Percentiles rank a stretch among this genome's conserved stretches.
phyloP scores from a whole-genome alignment of 805 yeast species.

The Candida peoriensis region DNA sequence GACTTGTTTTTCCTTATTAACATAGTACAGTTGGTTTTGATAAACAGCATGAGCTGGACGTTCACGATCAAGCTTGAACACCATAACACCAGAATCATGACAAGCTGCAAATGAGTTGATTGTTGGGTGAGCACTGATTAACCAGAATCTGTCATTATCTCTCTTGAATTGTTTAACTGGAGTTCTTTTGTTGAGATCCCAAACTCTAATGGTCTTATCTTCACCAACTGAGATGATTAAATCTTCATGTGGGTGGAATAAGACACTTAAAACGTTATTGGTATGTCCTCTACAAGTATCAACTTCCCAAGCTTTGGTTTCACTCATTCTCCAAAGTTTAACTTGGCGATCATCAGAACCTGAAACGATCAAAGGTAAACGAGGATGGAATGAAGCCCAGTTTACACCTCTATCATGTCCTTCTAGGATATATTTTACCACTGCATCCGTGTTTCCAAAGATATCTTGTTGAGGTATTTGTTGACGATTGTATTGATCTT shows the following conservation, averaged over 20 bases:
- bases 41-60: conserved; percentile 81
- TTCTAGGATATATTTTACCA: conserved; percentile 91
- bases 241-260: conserved; percentile 93
- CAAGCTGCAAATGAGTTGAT: conserved; percentile 94
- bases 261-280: conserved; percentile 81
- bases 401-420: conserved; percentile 99
- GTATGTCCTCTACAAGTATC: conserved; percentile 98
- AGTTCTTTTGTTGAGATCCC: conserved; percentile 93
- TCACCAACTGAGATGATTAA: conserved; percentile 90
- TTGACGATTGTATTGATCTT: conserved; percentile 40
- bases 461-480: conserved; percentile 83
- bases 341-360: conserved; percentile 96
- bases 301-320: conserved; percentile 98
- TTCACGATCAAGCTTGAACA: conserved; percentile 94
- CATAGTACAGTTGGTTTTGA: conserved; percentile 70
- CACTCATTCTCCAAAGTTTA: conserved; percentile 96
- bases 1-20: conserved; percentile 81
- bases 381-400: conserved; percentile 98
- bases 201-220: conserved; percentile 91
- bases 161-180: conserved; percentile 93
- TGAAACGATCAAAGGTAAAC: conserved; percentile 87
- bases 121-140: conserved; percentile 80
- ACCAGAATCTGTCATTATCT: conserved; percentile 94
- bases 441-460: conserved; percentile 90
- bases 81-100: conserved; percentile 97